phyloP scores from a whole-genome alignment of 2,329 filamentous ascomycete species.

The Colletotrichum acutatum region DNA sequence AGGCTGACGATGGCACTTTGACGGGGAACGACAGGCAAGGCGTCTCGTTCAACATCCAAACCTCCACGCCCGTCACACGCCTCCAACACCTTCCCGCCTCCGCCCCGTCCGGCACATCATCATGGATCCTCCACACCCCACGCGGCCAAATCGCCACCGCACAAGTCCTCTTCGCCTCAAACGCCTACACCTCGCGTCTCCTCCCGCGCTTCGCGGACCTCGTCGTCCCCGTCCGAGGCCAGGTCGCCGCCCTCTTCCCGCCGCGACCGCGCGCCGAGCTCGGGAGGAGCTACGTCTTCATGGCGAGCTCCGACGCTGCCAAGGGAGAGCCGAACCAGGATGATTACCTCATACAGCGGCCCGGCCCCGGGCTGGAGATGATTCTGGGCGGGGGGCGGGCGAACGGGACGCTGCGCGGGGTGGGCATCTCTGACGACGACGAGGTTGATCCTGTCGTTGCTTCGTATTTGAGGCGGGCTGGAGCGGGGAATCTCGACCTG shows the following conservation, averaged over 20 bases:
- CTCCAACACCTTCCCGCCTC: conserved; percentile 49
- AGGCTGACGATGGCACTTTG: conserved; percentile 38
- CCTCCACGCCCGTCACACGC: conserved; percentile 72
- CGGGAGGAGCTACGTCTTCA: conserved; percentile 72
- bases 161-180: conserved; percentile 81
- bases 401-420: conserved; percentile 60
- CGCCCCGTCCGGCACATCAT: conserved; percentile 6
- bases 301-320: conserved; percentile 46
- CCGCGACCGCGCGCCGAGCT: conserved; percentile 48
- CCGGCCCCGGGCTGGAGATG: conserved; percentile 66
- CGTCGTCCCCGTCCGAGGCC: conserved; percentile 81
- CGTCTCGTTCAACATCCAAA: conserved; percentile 75
- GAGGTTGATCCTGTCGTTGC: conserved; percentile 66
- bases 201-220: conserved; percentile 75
- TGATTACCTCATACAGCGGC: conserved; percentile 80
- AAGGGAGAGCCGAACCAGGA: conserved; percentile 59
- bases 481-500: conserved; percentile 55
- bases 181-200: conserved; percentile 84
- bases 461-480: conserved; percentile 62
- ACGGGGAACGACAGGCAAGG: not conserved
- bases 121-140: conserved; percentile 73
- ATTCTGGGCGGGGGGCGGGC: conserved; percentile 78
- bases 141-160: conserved; percentile 74
- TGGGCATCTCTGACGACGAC: conserved; percentile 71
- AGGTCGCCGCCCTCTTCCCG: conserved; percentile 75